Conservation (phyloP, 768 basidiomycete species). For the Tricholoma bakamatsutake region DNA sequence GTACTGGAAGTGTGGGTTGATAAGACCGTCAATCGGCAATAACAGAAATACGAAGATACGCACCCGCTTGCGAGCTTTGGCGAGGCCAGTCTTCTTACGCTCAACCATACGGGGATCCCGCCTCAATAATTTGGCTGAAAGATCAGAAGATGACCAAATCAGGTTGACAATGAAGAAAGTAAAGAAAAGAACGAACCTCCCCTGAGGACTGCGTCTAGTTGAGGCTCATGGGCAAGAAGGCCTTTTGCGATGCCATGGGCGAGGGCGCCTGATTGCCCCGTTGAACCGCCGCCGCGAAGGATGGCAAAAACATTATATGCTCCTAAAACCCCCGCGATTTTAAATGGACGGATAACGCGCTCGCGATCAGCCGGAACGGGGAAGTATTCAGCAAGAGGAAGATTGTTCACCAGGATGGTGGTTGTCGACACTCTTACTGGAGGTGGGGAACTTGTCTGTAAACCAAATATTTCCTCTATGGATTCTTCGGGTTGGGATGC, state of each 20-base stretch:
- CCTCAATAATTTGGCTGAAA: conserved; percentile 73
- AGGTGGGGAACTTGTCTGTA: conserved; percentile 14
- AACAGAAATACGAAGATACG: conserved; percentile 25
- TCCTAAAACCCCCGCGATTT: conserved; percentile 76
- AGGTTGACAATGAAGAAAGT: neutral
- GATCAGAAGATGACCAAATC: conserved; percentile 5
- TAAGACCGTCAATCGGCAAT: neutral
- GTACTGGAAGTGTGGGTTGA: conserved; percentile 43
- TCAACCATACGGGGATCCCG: conserved; percentile 98
- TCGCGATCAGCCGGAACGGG: conserved; percentile 70
- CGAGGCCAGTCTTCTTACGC: conserved; percentile 91
- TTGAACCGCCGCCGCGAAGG: conserved; percentile 82
- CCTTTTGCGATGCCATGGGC: conserved; percentile 73
- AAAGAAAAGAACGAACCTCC: conserved; percentile 48
- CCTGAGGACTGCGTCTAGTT: conserved; percentile 57
- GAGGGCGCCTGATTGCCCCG: conserved; percentile 88
- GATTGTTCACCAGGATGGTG: conserved; percentile 80
- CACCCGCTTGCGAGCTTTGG: conserved; percentile 91
- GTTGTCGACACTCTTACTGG: conserved; percentile 39
- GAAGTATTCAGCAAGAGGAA: conserved; percentile 78
- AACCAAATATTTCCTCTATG: conserved; percentile 22
- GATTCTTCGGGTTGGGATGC: conserved; percentile 15
- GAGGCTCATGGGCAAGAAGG: conserved; percentile 64
- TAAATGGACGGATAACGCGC: conserved; percentile 75
- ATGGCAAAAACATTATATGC: conserved; percentile 77